These are phyloP conservation scores for Coemansia sp. DNA, from an alignment of 192 early-diverging fungal genomes.

Conservation along the genomic window DNA sequence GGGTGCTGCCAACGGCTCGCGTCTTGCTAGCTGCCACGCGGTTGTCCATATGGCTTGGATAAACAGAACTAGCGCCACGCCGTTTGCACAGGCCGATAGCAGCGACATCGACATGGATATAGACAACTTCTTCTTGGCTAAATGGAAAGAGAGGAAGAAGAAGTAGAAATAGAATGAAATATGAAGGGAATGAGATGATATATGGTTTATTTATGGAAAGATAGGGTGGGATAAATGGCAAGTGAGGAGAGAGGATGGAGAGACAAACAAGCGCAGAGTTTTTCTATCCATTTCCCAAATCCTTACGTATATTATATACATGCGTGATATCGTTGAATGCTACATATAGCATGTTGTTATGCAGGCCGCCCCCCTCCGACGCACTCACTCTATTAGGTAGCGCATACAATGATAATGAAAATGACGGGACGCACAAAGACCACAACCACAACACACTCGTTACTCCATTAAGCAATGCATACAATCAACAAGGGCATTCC, in stretches of 20 bases:
- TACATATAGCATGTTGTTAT: too few species aligned
- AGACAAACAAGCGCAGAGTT: too few species aligned
- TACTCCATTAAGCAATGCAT: too few species aligned
- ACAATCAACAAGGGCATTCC: neutral
- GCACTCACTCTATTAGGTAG: too few species aligned
- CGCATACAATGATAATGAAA: too few species aligned
- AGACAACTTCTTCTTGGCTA: neutral
- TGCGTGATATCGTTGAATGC: neutral
- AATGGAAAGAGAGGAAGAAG: neutral
- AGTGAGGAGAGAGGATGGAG: too few species aligned
- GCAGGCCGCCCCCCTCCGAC: neutral
- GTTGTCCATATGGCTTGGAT: neutral
- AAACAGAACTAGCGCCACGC: constrained; percentile 16
- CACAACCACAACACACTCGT: too few species aligned
- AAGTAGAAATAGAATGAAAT: neutral
- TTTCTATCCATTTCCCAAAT: neutral
- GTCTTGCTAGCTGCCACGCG: neutral
- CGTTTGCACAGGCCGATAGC: constrained; percentile 8
- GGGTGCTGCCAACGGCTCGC: constrained; percentile 11
- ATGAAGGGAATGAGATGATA: too few species aligned
- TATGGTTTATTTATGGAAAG: too few species aligned
- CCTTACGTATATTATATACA: neutral
- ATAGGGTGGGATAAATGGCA: too few species aligned
- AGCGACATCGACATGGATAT: neutral
- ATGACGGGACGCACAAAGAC: too few species aligned